Evolutionary conservation across 2,329 filamentous ascomycete genomes (phyloP), one percentile per base, ranked within the genome.

Genomic region (Phialophora tarda): DNA sequence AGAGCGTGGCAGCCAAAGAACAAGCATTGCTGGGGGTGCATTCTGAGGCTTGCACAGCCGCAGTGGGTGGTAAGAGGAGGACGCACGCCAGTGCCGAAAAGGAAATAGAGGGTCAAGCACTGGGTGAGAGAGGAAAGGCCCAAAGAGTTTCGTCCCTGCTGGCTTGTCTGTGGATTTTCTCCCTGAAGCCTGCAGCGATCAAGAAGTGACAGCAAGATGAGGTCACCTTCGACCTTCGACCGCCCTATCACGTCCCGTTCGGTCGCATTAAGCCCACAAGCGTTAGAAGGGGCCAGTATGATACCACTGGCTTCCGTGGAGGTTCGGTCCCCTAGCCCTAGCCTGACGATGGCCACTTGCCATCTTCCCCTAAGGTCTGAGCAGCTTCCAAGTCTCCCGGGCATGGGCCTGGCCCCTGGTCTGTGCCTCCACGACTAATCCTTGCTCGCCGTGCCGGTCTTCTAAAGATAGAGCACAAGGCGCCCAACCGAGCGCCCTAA

Each of bases 41-140:
- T 44, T 50, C 53, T 41, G 48, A 55, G 53, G 62, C 63, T 62
- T 65, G 66, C 66, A 68, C 66, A 68, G 66, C 66, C 66, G 66
- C 66, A 68, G 34, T 44, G 30, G 24, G 23, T 32, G 47, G 47
- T 61, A 59, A 59, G 24, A 50, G 53, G 34, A n/a, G 17, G 57
- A 50, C 50, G 30, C 34, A 28, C 17, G 26, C 26, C 47, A 38
- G 58, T 41, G 57, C 56, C 30, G 30, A 63, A 56, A 34, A 32
- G 61, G 38, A 48, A 57, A 53, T 28, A 64, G 54, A 62, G 59
- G 58, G 64, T 59, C 51, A 62, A 21, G 23, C 17, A 34, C 48
- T 38, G 50, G 57, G 21, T n/a, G 8, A 28, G 41, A 41, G 56
- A 60, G 51, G 34, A 12, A 54, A 38, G 5, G 47, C 21, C 32